These are phyloP conservation scores for Beauveria sp. DNA, from an alignment of 2,329 filamentous ascomycete genomes.

Conservation along the genomic window DNA sequence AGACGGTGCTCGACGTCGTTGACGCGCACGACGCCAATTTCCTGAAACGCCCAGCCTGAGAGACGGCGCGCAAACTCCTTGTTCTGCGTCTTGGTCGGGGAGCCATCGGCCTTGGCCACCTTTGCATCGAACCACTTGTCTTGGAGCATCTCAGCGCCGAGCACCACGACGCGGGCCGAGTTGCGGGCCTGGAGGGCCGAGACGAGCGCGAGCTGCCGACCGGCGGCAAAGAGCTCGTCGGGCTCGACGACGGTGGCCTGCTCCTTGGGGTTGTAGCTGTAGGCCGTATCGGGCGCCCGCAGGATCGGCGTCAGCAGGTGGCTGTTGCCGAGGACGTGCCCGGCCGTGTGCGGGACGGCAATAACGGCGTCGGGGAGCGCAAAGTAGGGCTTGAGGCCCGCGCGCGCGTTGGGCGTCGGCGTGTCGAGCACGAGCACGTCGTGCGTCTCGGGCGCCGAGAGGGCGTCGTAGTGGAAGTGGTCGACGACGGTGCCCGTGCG, in stretches of 20 bases:
- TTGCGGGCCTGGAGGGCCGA: conserved; percentile 86
- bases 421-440: conserved; percentile 76
- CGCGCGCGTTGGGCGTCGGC: conserved; percentile 52
- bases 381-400: conserved; percentile 73
- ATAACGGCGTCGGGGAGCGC: conserved; percentile 46
- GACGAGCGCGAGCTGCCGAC: conserved; percentile 76
- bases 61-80: conserved; percentile 77
- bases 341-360: conserved; percentile 74
- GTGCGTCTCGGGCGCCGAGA: conserved; percentile 72
- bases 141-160: conserved; percentile 81
- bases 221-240: conserved; percentile 79
- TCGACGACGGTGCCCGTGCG: conserved; percentile 82
- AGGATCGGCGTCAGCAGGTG: conserved; percentile 75
- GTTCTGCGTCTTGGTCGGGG: conserved; percentile 60
- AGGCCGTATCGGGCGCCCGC: conserved; percentile 75
- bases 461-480: conserved; percentile 86
- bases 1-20: conserved; percentile 74
- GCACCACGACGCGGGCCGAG: conserved; percentile 77
- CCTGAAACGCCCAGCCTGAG: conserved; percentile 94
- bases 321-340: conserved; percentile 72
- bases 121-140: conserved; percentile 82
- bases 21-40: conserved; percentile 81
- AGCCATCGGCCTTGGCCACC: conserved; percentile 53
- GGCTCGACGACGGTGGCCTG: conserved; percentile 54
- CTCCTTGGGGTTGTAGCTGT: conserved; percentile 91